These are phyloP conservation scores for Stropharia rugosoannulata DNA, from an alignment of 768 basidiomycete species.

Conservation along the genomic window DNA sequence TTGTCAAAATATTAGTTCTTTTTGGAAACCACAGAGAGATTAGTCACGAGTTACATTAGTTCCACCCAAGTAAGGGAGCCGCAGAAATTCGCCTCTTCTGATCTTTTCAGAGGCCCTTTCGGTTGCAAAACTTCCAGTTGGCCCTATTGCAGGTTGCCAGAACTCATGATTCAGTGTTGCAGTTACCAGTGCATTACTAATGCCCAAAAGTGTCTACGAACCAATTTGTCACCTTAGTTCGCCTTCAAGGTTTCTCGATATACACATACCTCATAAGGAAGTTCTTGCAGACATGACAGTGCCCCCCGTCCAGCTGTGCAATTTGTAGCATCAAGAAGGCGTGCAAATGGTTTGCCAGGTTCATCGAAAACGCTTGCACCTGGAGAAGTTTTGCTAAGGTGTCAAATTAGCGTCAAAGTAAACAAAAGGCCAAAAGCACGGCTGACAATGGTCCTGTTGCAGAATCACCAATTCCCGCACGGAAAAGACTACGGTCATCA, in stretches of 20 bases:
- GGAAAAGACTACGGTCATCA: constrained; percentile 37
- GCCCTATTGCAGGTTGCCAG: constrained; percentile 58
- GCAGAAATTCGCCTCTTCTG: constrained; percentile 46
- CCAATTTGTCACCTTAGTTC: not conserved
- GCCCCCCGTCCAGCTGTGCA: constrained; percentile 39
- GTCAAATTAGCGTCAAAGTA: not conserved
- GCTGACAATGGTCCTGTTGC: constrained; percentile 52
- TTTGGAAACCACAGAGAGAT: not conserved
- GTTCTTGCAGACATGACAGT: constrained; percentile 43
- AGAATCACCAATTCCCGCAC: constrained; percentile 53
- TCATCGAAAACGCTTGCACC: constrained; percentile 45
- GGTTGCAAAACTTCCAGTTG: constrained; percentile 46
- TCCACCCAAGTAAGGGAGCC: constrained; percentile 52
- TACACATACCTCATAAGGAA: constrained; percentile 46
- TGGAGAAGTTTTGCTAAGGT: constrained; percentile 48
- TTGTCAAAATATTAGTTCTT: constrained; percentile 12
- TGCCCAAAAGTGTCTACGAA: constrained; percentile 45
- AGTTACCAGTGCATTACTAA: constrained; percentile 44
- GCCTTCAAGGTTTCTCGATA: not conserved
- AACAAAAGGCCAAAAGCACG: not conserved
- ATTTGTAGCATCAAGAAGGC: constrained; percentile 43
- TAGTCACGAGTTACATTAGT: constrained; percentile 49
- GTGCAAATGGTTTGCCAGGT: constrained; percentile 48
- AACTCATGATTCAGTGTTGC: constrained; percentile 49
- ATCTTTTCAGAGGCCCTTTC: constrained; percentile 46